Percentiles rank a stretch among this genome's conserved stretches.
Conservation (phyloP, 2,329 filamentous ascomycete genomes). For the Claviceps africana region DNA sequence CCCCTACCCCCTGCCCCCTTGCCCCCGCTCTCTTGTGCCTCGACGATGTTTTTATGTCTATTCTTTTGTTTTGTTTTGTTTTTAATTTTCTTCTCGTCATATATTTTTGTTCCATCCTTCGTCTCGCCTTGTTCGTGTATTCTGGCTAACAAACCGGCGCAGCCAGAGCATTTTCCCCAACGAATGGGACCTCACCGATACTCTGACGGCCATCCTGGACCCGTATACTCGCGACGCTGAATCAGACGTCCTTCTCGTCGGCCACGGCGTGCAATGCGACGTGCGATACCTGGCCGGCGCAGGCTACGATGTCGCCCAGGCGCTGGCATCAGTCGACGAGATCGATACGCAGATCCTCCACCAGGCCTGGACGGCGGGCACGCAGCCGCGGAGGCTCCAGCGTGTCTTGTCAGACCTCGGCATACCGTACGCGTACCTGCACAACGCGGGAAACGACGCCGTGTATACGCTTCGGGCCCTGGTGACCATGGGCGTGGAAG, state of each 20-base stretch:
- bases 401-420: conserved; percentile 49
- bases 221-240: conserved; percentile 14
- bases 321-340: conserved; percentile 42
- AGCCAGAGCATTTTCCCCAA: conserved; percentile 30
- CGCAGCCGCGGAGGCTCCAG: conserved; percentile 41
- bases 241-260: conserved; percentile 58
- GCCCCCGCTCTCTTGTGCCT: not conserved
- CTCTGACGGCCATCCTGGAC: conserved; percentile 24
- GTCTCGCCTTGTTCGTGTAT: not conserved
- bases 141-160: conserved; percentile 4
- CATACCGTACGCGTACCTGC: conserved; percentile 51
- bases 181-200: conserved; percentile 18
- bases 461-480: conserved; percentile 64
- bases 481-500: conserved; percentile 31
- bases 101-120: no score
- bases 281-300: conserved; percentile 51
- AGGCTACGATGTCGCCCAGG: conserved; percentile 44
- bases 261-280: conserved; percentile 58
- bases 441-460: conserved; percentile 82
- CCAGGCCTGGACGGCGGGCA: conserved; percentile 42
- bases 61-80: no score
- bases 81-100: no score
- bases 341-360: conserved; percentile 65
- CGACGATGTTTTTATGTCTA: no score
- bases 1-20: no score